These are phyloP conservation scores for Pyracantha coccinea DNA, from an alignment of 331 rosid genomes.

Conservation along the genomic window DNA sequence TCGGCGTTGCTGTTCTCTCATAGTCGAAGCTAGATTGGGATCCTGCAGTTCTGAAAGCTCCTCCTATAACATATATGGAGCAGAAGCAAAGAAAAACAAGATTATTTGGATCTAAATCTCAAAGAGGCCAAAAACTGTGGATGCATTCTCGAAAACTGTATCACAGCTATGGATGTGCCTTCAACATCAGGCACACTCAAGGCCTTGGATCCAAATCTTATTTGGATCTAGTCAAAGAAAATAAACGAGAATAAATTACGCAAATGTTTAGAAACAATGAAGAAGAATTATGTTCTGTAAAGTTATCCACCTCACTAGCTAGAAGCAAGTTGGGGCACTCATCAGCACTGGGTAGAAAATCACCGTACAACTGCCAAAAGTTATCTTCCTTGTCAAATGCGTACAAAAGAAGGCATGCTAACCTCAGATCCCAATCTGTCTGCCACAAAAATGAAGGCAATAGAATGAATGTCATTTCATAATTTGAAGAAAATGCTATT, in stretches of 20 bases:
- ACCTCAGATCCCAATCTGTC: conserved; percentile 96
- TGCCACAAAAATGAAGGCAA: conserved; percentile 45
- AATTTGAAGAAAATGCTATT: background rate
- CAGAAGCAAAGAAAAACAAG: conserved; percentile 9
- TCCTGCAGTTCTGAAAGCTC: conserved; percentile 89
- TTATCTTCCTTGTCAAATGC: conserved; percentile 73
- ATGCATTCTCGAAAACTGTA: background rate
- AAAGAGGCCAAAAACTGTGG: background rate
- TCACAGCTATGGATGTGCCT: background rate
- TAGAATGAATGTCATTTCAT: background rate
- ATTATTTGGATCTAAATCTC: background rate
- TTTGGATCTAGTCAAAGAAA: background rate
- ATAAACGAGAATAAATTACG: background rate
- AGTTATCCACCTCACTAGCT: conserved; percentile 67
- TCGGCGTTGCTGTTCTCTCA: conserved; percentile 58
- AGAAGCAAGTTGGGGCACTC: conserved; percentile 89
- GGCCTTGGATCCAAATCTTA: background rate
- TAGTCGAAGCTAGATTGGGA: conserved; percentile 59
- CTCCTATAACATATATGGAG: conserved; percentile 39
- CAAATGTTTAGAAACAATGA: background rate
- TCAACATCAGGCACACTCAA: background rate
- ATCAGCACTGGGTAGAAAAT: conserved; percentile 80
- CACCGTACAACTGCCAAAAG: conserved; percentile 94
- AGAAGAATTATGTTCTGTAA: background rate
- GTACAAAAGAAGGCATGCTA: conserved; percentile 80